Percentiles rank a stretch among this genome's conserved stretches.
Conservation (phyloP, 192 early-diverging fungal genomes). For the Diversispora eburnea region DNA sequence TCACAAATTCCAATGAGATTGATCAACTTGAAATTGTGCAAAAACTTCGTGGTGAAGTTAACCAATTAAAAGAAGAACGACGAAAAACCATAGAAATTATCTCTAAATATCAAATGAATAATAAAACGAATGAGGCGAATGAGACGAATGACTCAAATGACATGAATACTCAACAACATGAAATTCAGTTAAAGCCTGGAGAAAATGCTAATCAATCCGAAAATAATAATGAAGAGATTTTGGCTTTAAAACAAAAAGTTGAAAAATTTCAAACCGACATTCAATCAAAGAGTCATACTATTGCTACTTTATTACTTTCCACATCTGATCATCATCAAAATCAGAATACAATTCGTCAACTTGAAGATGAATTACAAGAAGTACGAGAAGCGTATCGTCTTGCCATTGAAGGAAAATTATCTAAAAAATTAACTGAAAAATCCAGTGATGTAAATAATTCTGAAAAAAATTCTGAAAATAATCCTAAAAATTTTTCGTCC, state of each 20-base stretch:
- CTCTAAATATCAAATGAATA: constrained; percentile 1
- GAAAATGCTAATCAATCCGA: neutral
- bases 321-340: neutral
- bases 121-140: neutral
- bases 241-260: neutral
- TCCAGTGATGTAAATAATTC: neutral
- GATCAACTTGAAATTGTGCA: constrained; percentile 22
- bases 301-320: constrained; percentile 2
- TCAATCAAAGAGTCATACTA: constrained; percentile 1
- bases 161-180: neutral
- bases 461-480: neutral
- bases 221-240: neutral
- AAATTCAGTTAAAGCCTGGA: neutral
- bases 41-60: constrained; percentile 15
- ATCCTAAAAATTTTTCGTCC: neutral
- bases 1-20: constrained; percentile 5
- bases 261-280: constrained; percentile 2
- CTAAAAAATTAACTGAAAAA: neutral
- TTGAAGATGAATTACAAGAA: constrained; percentile 20
- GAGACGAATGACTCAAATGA: neutral
- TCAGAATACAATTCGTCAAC: constrained; percentile 12
- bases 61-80: constrained; percentile 22
- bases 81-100: constrained; percentile 3
- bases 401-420: neutral
- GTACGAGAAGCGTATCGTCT: constrained; percentile 11